A percentile compares a stretch with the other conserved stretches of the same genome.
Conservation (phyloP, 768 basidiomycete species). For the Amyloporia xantha region DNA sequence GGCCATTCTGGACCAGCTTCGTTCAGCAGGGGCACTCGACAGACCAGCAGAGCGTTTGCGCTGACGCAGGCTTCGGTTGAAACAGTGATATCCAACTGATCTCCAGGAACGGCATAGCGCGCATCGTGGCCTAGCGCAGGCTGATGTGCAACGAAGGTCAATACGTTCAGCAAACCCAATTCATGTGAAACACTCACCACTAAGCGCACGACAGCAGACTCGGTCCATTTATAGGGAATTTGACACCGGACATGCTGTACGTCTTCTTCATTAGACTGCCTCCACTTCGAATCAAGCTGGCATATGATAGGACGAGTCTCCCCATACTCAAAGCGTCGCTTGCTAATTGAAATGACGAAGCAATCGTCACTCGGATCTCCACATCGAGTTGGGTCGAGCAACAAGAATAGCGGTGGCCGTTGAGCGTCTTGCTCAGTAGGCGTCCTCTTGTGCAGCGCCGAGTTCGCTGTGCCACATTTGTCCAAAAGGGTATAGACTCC, state of each 20-base stretch:
- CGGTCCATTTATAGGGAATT: conserved; percentile 62
- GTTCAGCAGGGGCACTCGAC: conserved; percentile 61
- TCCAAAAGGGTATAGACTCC: conserved; percentile 75
- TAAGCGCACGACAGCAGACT: conserved; percentile 40
- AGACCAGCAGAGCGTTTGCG: conserved; percentile 75
- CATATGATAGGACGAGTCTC: conserved; percentile 75
- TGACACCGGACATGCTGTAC: conserved; percentile 47
- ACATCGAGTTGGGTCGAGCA: conserved; percentile 80
- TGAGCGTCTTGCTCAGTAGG: conserved; percentile 33
- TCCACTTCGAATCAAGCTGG: conserved; percentile 69
- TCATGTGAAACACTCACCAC: conserved; percentile 36
- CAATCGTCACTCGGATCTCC: conserved; percentile 71
- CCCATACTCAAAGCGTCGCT: conserved; percentile 72
- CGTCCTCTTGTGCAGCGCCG: conserved; percentile 68
- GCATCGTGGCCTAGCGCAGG: conserved; percentile 49
- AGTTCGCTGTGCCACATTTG: conserved; percentile 85
- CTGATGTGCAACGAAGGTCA: conserved; percentile 27
- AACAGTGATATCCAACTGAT: conserved; percentile 42
- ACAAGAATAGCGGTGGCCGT: conserved; percentile 64
- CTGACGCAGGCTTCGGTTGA: conserved; percentile 59
- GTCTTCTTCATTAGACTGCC: conserved; percentile 52
- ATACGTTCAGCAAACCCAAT: neutral
- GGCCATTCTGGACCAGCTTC: conserved; percentile 81
- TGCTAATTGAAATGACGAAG: conserved; percentile 81
- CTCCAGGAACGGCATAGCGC: conserved; percentile 56